These are phyloP conservation scores for Tephrocybe sp. DNA, from an alignment of 768 basidiomycete species.

Conservation along the genomic window DNA sequence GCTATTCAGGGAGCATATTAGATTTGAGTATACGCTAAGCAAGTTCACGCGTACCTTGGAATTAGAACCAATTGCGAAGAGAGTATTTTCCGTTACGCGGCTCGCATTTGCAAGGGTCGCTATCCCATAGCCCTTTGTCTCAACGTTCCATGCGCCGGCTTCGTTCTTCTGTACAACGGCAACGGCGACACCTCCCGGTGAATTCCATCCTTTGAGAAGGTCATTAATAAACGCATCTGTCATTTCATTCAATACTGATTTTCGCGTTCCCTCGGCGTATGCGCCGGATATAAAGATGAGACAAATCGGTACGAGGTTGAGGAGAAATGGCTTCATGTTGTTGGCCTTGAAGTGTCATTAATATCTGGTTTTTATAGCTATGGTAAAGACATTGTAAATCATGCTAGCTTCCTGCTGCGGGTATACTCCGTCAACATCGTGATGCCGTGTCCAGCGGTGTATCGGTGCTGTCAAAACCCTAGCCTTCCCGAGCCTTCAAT, in stretches of 20 bases:
- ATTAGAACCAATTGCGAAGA: constrained; percentile 9
- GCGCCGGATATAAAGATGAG: not conserved
- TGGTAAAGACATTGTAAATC: no score
- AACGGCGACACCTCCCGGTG: not conserved
- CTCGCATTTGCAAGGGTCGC: constrained; percentile 1
- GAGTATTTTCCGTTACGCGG: constrained; percentile 7
- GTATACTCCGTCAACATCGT: not conserved
- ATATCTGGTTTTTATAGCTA: no score
- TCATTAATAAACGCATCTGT: not conserved
- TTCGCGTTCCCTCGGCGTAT: not conserved
- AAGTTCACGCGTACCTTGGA: not conserved
- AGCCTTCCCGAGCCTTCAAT: no score
- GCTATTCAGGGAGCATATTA: constrained; percentile 11
- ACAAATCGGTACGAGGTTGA: not conserved
- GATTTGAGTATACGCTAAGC: not conserved
- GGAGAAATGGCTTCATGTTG: not conserved
- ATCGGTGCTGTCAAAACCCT: no score
- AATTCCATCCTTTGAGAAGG: not conserved
- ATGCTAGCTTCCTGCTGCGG: no score
- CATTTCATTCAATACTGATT: not conserved
- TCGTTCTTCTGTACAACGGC: not conserved
- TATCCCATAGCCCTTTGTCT: not conserved
- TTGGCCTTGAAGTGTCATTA: not conserved
- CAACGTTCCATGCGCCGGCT: not conserved
- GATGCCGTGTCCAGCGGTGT: not conserved